phyloP scores from a whole-genome alignment of 257 asterid species.

The Thymus mandschuricus region DNA sequence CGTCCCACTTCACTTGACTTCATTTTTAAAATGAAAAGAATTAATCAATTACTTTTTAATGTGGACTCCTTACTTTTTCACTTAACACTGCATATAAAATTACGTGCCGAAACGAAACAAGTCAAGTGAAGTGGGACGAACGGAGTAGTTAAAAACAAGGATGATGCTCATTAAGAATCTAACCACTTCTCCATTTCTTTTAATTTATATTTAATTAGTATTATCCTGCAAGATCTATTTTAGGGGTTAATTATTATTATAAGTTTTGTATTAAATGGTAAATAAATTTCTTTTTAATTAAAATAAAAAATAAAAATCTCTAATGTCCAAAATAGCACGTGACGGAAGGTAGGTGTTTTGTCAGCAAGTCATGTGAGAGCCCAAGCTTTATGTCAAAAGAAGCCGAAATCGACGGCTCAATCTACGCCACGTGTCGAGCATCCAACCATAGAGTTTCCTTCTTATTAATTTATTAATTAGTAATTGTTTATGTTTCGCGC shows the following conservation, averaged over 20 bases:
- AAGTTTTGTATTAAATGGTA: not conserved
- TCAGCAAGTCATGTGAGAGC: conserved; percentile 44
- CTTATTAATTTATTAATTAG: too few relatives aligned
- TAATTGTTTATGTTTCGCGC: conserved; percentile 15
- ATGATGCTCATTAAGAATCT: not conserved
- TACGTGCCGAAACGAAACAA: too few relatives aligned
- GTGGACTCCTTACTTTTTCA: too few relatives aligned
- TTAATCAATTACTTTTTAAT: too few relatives aligned
- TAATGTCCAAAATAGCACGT: conserved; percentile 41
- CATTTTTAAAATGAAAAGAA: too few relatives aligned
- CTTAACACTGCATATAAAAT: too few relatives aligned
- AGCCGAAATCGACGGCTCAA: conserved; percentile 32
- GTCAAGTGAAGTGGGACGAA: too few relatives aligned
- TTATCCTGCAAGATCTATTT: conserved; percentile 27
- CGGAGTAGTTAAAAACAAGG: too few relatives aligned
- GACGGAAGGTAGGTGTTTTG: conserved; percentile 37
- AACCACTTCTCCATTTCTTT: conserved; percentile 14
- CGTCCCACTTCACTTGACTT: too few relatives aligned
- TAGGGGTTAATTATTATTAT: not conserved
- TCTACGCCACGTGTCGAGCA: conserved; percentile 45
- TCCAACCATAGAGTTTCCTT: not conserved
- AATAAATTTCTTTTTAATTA: not conserved
- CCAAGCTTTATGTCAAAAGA: conserved; percentile 29
- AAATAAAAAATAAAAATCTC: conserved; percentile 23
- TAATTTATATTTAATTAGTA: not conserved